Conservation (phyloP, 345 rosid species). For the Euphorbia pulcherrima region DNA sequence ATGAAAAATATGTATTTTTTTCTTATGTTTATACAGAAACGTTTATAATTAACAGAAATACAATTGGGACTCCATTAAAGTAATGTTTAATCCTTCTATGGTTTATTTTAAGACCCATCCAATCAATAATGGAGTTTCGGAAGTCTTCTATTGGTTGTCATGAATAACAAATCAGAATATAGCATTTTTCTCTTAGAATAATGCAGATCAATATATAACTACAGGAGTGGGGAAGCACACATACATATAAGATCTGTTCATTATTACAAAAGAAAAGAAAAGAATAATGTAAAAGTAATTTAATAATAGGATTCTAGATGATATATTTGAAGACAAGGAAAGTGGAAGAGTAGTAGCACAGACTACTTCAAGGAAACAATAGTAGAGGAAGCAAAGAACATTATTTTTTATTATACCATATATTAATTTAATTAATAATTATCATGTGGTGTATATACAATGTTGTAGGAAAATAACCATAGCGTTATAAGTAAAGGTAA, state of each 20-base stretch:
- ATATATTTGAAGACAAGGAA: conserved; percentile 4
- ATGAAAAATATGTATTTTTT: too few relatives aligned
- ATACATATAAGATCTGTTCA: neutral
- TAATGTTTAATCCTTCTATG: too few relatives aligned
- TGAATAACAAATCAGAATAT: neutral
- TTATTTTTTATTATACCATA: too few relatives aligned
- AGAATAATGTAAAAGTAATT: neutral
- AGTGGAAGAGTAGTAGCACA: conserved; percentile 17
- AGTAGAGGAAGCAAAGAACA: conserved; percentile 9
- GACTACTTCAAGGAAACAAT: neutral
- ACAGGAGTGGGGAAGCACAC: neutral
- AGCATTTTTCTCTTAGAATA: neutral
- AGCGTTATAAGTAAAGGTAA: too few relatives aligned
- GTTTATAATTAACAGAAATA: too few relatives aligned
- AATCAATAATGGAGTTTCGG: neutral
- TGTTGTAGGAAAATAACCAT: neutral
- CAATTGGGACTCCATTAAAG: too few relatives aligned
- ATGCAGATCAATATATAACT: neutral
- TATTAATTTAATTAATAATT: neutral
- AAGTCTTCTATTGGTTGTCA: conserved; percentile 1
- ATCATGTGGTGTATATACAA: neutral
- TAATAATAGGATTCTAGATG: neutral
- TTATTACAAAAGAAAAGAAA: neutral
- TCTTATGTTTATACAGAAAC: too few relatives aligned
- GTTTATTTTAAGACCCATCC: too few relatives aligned